Conservation (phyloP, 2,329 filamentous ascomycete species). For the Aspergillus brunneoviolaceus region DNA sequence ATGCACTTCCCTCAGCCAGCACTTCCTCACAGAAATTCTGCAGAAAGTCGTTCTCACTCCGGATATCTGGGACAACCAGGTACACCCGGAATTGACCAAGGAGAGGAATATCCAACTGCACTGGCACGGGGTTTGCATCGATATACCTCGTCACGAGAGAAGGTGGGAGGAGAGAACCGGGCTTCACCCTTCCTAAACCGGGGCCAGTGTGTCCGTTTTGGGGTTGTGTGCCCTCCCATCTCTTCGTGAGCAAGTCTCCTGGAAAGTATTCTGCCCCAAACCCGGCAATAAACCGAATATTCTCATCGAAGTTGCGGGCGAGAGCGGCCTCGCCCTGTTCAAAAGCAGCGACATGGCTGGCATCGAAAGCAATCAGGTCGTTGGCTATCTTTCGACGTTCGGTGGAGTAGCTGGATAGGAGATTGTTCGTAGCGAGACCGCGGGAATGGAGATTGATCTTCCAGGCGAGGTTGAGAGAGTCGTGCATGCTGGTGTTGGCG, state of each 20-base stretch:
- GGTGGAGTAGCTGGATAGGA: constrained; percentile 32
- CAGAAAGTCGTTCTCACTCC: constrained; percentile 58
- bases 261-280: constrained; percentile 67
- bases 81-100: constrained; percentile 76
- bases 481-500: constrained; percentile 39
- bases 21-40: constrained; percentile 59
- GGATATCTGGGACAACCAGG: constrained; percentile 65
- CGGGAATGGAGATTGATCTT: constrained; percentile 32
- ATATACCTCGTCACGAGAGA: constrained; percentile 72
- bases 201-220: constrained; percentile 7
- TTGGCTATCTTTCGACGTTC: constrained; percentile 33
- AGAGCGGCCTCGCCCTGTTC: constrained; percentile 64
- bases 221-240: constrained; percentile 39
- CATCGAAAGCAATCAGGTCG: constrained; percentile 33
- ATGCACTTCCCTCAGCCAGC: constrained; percentile 50
- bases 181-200: constrained; percentile 29
- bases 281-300: constrained; percentile 72
- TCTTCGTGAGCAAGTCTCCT: constrained; percentile 57
- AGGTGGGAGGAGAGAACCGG: constrained; percentile 57
- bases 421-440: constrained; percentile 23
- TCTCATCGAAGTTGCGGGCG: constrained; percentile 67
- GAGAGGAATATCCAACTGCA: constrained; percentile 76
- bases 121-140: constrained; percentile 74
- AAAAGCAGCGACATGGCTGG: constrained; percentile 52
- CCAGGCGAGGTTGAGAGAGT: constrained; percentile 39